Evolutionary conservation across 306 rosid genomes (phyloP).

Genomic region (Geum urbanum): DNA sequence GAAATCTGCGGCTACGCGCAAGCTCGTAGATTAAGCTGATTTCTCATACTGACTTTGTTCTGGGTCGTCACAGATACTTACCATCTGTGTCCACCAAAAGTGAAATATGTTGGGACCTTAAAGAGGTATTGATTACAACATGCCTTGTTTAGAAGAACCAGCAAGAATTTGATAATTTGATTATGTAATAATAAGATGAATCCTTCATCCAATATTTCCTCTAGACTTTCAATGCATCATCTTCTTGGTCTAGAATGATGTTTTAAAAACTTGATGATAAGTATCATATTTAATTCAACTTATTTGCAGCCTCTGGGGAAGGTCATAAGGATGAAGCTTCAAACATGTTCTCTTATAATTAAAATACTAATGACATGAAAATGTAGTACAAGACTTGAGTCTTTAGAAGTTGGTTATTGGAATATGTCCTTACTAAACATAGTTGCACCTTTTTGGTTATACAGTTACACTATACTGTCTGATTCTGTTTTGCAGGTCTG

Average conservation of each 20-base stretch:
- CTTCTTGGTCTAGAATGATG: background rate
- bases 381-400: background rate
- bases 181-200: background rate
- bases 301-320: background rate
- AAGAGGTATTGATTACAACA: background rate
- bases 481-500: conserved; percentile 50
- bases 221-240: background rate
- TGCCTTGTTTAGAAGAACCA: background rate
- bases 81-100: background rate
- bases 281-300: background rate
- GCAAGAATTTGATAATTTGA: background rate
- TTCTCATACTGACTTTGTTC: too few species aligned
- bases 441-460: background rate
- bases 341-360: background rate
- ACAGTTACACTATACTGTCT: conserved; percentile 13
- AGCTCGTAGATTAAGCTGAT: too few species aligned
- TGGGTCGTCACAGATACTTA: too few species aligned
- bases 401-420: background rate
- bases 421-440: background rate
- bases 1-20: too few species aligned
- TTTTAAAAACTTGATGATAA: background rate
- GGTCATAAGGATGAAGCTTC: background rate
- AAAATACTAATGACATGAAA: background rate
- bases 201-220: background rate
- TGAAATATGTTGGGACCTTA: background rate